These are phyloP conservation scores for Myriosclerotinia duriaeana DNA, from an alignment of 2,329 filamentous ascomycete genomes.

Conservation along the genomic window DNA sequence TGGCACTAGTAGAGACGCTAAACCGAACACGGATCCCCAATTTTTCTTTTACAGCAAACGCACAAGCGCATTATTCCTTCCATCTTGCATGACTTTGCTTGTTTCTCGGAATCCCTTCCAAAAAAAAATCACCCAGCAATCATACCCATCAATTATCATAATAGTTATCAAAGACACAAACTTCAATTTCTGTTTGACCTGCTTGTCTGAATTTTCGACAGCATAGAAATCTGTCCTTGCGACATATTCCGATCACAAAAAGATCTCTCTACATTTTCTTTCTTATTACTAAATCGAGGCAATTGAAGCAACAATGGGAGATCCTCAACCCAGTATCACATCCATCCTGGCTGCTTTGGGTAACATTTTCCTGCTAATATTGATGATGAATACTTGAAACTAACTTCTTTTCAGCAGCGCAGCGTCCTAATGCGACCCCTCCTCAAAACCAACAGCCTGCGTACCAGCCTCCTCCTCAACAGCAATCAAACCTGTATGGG, in stretches of 20 bases:
- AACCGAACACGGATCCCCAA: not conserved
- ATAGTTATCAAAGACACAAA: constrained; percentile 16
- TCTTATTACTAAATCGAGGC: not conserved
- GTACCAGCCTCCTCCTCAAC: constrained; percentile 46
- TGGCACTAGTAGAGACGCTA: not conserved
- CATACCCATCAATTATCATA: constrained; percentile 4
- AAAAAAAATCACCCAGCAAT: not conserved
- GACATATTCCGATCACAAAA: constrained; percentile 7
- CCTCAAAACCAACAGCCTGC: constrained; percentile 44
- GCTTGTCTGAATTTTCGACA: constrained; percentile 6
- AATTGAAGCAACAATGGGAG: constrained; percentile 43
- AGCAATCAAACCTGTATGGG: constrained; percentile 46
- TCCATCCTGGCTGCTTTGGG: constrained; percentile 53
- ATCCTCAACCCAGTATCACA: constrained; percentile 48
- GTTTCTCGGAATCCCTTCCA: not conserved
- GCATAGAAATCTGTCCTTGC: not conserved
- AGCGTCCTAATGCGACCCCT: constrained; percentile 49
- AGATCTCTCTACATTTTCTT: not conserved
- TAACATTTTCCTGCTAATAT: constrained; percentile 33
- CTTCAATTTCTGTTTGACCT: constrained; percentile 7
- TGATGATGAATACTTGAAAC: constrained; percentile 17
- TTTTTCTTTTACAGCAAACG: constrained; percentile 1
- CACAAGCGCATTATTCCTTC: constrained; percentile 12
- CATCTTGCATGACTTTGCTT: constrained; percentile 3
- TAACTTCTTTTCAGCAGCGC: constrained; percentile 46